A percentile compares a stretch with the other conserved stretches of the same genome.
Evolutionary conservation across 805 yeast genomes (phyloP).

Genomic region (Metschnikowia arizonensis): DNA sequence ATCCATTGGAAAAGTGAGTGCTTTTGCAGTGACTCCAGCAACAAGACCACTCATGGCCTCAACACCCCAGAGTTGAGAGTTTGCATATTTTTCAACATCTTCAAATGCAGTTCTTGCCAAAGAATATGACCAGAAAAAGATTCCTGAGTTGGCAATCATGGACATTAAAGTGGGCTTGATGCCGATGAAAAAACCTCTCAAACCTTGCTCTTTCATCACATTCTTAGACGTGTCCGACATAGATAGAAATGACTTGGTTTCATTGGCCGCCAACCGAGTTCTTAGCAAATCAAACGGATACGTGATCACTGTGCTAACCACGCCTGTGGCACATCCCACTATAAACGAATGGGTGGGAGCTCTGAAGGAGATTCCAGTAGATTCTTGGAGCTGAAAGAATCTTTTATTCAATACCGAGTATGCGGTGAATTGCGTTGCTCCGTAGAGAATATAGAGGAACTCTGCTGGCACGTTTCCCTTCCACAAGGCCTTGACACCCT

Average conservation of each 20-base stretch:
- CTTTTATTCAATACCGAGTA: conserved; percentile 52
- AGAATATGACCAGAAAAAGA: conserved; percentile 71
- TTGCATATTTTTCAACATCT: conserved; percentile 17
- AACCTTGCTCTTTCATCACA: conserved; percentile 34
- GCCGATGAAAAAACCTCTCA: conserved; percentile 48
- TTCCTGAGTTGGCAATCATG: conserved; percentile 66
- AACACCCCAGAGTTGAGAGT: conserved; percentile 29
- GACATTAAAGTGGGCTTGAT: conserved; percentile 51
- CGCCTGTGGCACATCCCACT: conserved; percentile 77
- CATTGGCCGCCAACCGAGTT: conserved; percentile 76
- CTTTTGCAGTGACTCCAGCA: conserved; percentile 76
- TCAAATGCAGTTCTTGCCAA: conserved; percentile 36
- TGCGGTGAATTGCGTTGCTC: conserved; percentile 77
- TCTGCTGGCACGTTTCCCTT: conserved; percentile 95
- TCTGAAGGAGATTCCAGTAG: conserved; percentile 22
- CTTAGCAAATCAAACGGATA: conserved; percentile 91
- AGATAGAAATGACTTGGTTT: conserved; percentile 34
- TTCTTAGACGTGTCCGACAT: conserved; percentile 24
- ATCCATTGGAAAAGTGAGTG: conserved; percentile 79
- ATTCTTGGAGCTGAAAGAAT: conserved; percentile 30
- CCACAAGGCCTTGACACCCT: conserved; percentile 82
- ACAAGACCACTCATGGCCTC: conserved; percentile 64
- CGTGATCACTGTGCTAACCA: conserved; percentile 64
- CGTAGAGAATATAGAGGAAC: conserved; percentile 76
- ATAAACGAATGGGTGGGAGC: conserved; percentile 44